Evolutionary conservation across 2,329 filamentous ascomycete species (phyloP).

Genomic region (Aspergillus sp.): DNA sequence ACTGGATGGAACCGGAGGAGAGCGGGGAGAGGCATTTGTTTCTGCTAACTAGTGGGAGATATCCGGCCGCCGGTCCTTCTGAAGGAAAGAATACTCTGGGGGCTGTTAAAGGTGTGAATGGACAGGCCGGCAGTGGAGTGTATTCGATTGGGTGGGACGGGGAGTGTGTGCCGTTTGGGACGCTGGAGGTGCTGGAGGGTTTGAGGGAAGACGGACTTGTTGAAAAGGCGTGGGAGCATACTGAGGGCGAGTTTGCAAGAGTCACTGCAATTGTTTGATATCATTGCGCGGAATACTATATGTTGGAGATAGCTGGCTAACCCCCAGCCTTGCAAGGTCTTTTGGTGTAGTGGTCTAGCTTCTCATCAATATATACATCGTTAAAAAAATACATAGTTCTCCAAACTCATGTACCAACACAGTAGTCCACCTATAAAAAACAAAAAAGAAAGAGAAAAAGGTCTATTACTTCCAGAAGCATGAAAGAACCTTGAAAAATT

Average conservation of each 20-base stretch:
- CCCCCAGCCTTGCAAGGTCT: too few relatives aligned
- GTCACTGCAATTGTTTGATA: not conserved
- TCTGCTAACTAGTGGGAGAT: constrained; percentile 4
- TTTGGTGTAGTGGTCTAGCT: too few relatives aligned
- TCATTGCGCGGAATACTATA: not conserved
- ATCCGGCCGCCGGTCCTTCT: not conserved
- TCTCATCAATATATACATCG: too few relatives aligned
- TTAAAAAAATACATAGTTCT: too few relatives aligned
- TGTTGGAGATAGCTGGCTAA: too few relatives aligned
- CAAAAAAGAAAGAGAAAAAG: too few relatives aligned
- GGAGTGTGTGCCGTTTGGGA: not conserved
- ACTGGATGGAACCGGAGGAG: not conserved
- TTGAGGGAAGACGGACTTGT: not conserved
- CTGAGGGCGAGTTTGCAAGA: not conserved
- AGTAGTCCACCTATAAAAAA: too few relatives aligned
- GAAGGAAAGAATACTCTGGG: not conserved
- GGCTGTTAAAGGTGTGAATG: not conserved
- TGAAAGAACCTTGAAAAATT: too few relatives aligned
- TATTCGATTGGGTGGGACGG: constrained; percentile 1
- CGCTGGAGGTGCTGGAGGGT: not conserved
- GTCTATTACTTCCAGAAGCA: too few relatives aligned
- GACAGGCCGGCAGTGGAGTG: not conserved
- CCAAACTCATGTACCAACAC: too few relatives aligned
- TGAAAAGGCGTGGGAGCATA: constrained; percentile 2
- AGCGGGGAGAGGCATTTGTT: constrained; percentile 10